Evolutionary conservation across 495 filamentous ascomycete species (phyloP).

Genomic region (Cryomyces minteri): DNA sequence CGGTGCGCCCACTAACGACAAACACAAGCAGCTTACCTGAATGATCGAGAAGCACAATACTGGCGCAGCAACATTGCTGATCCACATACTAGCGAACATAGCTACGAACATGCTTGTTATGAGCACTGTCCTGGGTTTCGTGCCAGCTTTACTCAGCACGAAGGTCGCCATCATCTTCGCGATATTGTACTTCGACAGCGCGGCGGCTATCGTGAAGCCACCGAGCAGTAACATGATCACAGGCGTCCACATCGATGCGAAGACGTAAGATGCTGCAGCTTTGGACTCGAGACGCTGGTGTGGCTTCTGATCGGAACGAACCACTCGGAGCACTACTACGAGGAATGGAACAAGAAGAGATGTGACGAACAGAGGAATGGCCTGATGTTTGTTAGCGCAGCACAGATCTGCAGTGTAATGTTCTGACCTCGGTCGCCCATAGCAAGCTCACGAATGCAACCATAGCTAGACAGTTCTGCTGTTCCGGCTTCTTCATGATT

Average conservation of each 20-base stretch:
- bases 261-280: conserved; percentile 61
- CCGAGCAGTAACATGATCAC: conserved; percentile 97
- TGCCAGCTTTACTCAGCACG: conserved; percentile 92
- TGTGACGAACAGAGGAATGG: conserved; percentile 93
- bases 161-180: conserved; percentile 93
- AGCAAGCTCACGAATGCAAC: conserved; percentile 83
- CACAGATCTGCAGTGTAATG: not conserved
- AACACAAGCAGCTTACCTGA: conserved; percentile 34
- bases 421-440: conserved; percentile 83
- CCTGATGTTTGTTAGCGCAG: conserved; percentile 29
- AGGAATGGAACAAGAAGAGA: conserved; percentile 88
- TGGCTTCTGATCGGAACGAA: conserved; percentile 54
- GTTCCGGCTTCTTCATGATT: conserved; percentile 67
- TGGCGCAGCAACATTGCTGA: conserved; percentile 93
- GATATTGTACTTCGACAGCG: conserved; percentile 91
- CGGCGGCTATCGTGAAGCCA: conserved; percentile 89
- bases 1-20: not conserved
- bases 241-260: conserved; percentile 95
- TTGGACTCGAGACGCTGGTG: conserved; percentile 52
- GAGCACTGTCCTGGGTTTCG: conserved; percentile 69
- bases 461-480: conserved; percentile 92
- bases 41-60: conserved; percentile 98
- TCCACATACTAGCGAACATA: conserved; percentile 96
- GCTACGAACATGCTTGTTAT: conserved; percentile 97
- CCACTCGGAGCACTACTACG: conserved; percentile 68